Evolutionary conservation across 164 flowering plant species (phyloP).

Genomic region (Vitis labrusca): DNA sequence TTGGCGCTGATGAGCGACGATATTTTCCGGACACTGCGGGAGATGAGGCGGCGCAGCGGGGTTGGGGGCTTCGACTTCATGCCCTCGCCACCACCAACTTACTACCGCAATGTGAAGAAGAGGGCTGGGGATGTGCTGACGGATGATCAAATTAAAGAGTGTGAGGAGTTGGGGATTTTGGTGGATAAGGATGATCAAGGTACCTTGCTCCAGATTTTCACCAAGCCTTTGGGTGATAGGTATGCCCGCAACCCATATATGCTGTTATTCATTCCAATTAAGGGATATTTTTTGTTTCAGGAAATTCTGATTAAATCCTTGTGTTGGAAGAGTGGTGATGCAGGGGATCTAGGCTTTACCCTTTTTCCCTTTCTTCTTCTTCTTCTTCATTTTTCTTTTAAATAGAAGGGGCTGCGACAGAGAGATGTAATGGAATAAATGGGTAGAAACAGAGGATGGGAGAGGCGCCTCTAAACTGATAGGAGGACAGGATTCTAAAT

Average conservation of each 20-base stretch:
- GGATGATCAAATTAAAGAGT: conserved; percentile 78
- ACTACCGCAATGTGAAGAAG: conserved; percentile 67
- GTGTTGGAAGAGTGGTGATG: no score
- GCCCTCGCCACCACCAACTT: conserved; percentile 93
- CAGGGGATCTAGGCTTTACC: no score
- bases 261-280: no score
- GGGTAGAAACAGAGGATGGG: no score
- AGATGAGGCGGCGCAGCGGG: conserved; percentile 71
- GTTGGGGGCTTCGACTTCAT: conserved; percentile 88
- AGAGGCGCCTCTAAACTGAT: no score
- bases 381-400: no score
- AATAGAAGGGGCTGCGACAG: no score
- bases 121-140: conserved; percentile 73
- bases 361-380: no score
- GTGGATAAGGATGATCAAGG: conserved; percentile 93
- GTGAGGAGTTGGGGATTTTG: conserved; percentile 84
- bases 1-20: conserved; percentile 69
- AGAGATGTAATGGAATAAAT: no score
- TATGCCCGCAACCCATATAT: conserved; percentile 14
- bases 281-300: neutral
- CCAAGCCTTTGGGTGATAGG: conserved; percentile 94
- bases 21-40: conserved; percentile 74
- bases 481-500: no score
- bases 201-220: conserved; percentile 79
- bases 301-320: no score